Percentiles rank a stretch among this genome's conserved stretches.
These are phyloP conservation scores for Geranomyces michiganensis DNA, from an alignment of 192 early-diverging fungal genomes.

Conservation along the genomic window DNA sequence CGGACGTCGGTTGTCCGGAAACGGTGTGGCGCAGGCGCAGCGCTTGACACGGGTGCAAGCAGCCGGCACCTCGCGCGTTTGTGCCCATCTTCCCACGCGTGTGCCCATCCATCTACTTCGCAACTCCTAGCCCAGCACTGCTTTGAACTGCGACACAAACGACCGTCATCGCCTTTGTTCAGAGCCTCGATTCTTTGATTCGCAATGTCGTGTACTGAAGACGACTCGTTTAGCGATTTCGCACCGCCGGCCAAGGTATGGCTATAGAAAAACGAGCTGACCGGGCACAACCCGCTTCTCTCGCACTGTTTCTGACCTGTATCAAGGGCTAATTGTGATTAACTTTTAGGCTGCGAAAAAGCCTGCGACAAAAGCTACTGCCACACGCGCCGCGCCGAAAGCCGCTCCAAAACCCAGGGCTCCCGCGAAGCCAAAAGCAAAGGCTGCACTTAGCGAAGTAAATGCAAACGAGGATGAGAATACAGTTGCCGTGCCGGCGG, in stretches of 20 bases:
- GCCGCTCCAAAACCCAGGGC: slow-evolving; percentile 16
- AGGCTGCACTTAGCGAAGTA: slow-evolving; percentile 17
- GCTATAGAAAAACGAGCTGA: background rate
- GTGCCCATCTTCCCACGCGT: too few relatives aligned
- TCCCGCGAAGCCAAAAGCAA: slow-evolving; percentile 15
- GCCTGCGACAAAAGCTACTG: slow-evolving; percentile 19
- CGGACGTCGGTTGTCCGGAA: too few relatives aligned
- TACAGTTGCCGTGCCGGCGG: background rate
- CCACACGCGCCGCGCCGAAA: slow-evolving; percentile 1
- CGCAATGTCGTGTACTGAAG: background rate
- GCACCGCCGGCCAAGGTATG: background rate
- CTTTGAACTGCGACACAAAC: too few relatives aligned
- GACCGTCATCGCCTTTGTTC: too few relatives aligned
- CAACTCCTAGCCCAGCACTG: too few relatives aligned
- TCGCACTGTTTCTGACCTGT: background rate
- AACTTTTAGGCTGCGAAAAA: slow-evolving; percentile 1
- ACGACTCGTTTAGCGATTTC: slow-evolving; percentile 1
- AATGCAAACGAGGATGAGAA: slow-evolving; percentile 1
- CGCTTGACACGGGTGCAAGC: too few relatives aligned
- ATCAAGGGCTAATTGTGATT: too few relatives aligned
- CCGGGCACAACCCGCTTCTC: background rate
- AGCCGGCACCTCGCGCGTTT: too few relatives aligned
- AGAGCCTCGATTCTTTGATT: too few relatives aligned
- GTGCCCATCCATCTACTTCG: too few relatives aligned
- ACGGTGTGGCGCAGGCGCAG: too few relatives aligned